Evolutionary conservation across 129 eudicot species (phyloP).

Genomic region (Artemisia argyi): DNA sequence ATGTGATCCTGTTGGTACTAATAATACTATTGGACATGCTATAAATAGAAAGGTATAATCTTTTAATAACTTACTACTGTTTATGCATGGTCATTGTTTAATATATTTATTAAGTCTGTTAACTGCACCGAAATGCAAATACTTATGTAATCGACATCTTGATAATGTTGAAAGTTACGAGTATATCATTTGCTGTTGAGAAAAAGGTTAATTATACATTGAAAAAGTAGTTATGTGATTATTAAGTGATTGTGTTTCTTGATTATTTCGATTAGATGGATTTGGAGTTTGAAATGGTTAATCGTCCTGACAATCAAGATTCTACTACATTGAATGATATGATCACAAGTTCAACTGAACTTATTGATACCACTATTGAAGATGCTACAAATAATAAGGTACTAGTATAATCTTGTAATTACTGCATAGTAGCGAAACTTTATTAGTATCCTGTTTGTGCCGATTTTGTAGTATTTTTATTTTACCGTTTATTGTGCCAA

Average conservation of each 20-base stretch:
- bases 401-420: background rate
- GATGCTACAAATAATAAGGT: slow-evolving; percentile 3
- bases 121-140: too few relatives aligned
- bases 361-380: background rate
- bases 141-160: too few relatives aligned
- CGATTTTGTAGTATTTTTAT: background rate
- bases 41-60: background rate
- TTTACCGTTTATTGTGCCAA: background rate
- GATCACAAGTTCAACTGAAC: background rate
- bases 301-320: background rate
- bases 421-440: too few relatives aligned
- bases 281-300: too few relatives aligned
- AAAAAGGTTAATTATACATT: too few relatives aligned
- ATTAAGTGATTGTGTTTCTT: too few relatives aligned
- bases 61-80: background rate
- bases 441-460: background rate
- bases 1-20: background rate
- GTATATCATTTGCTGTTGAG: too few relatives aligned
- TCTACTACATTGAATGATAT: background rate
- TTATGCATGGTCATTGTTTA: background rate
- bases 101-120: background rate
- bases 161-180: too few relatives aligned
- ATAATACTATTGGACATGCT: background rate
- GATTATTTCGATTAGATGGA: too few relatives aligned
- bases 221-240: too few relatives aligned